Percentiles rank a stretch among this genome's conserved stretches.
Evolutionary conservation across 2,329 filamentous ascomycete genomes (phyloP).

Genomic region (Penicillium frequentans): DNA sequence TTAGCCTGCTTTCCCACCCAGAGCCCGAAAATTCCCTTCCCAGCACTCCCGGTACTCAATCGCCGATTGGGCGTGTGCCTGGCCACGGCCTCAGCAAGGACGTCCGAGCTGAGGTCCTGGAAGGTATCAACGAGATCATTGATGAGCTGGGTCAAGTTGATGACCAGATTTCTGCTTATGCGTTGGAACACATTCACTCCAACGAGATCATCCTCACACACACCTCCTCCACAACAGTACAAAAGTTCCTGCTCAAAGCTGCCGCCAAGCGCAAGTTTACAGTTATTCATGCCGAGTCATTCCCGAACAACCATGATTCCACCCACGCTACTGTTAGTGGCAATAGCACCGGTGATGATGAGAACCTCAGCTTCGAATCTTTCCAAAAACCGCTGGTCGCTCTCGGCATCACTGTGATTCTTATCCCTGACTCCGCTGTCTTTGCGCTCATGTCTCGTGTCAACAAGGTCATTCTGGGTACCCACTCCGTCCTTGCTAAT

Average conservation of each 20-base stretch:
- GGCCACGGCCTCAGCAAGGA: conserved; percentile 53
- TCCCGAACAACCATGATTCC: conserved; percentile 65
- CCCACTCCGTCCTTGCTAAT: conserved; percentile 83
- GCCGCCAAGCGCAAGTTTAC: conserved; percentile 90
- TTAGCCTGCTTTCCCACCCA: conserved; percentile 78
- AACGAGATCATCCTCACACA: conserved; percentile 91
- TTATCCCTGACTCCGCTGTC: conserved; percentile 79
- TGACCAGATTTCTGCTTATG: conserved; percentile 85
- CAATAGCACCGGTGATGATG: conserved; percentile 47
- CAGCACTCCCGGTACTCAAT: conserved; percentile 36
- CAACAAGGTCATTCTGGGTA: conserved; percentile 90
- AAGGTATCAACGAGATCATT: conserved; percentile 92
- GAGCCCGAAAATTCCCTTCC: conserved; percentile 47
- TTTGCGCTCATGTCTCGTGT: conserved; percentile 94
- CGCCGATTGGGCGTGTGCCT: conserved; percentile 33
- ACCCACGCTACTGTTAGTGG: conserved; percentile 66
- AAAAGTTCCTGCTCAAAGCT: conserved; percentile 84
- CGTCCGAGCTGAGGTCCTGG: conserved; percentile 84
- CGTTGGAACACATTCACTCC: conserved; percentile 88
- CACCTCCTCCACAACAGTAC: conserved; percentile 80
- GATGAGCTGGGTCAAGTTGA: conserved; percentile 93
- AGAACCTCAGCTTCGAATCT: conserved; percentile 48
- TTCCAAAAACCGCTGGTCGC: conserved; percentile 77
- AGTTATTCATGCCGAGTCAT: conserved; percentile 76
- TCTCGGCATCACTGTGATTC: conserved; percentile 77